Evolutionary conservation across 768 basidiomycete species (phyloP).

Genomic region (Lentinula edodes): DNA sequence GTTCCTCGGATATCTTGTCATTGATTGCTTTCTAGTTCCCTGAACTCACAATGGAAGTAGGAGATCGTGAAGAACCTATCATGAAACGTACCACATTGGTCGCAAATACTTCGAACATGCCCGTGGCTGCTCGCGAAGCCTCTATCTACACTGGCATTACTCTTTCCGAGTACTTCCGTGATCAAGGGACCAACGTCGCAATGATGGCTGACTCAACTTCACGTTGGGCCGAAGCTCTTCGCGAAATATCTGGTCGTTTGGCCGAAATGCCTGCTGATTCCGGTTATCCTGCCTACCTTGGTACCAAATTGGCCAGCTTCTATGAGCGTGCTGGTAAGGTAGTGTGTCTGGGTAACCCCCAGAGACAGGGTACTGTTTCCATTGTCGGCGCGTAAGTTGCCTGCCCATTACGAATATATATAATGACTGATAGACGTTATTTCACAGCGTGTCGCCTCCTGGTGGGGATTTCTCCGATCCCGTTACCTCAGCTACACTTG

Average conservation of each 20-base stretch:
- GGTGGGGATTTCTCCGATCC: constrained; percentile 99
- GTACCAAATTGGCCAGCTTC: constrained; percentile 94
- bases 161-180: constrained; percentile 98
- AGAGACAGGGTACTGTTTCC: constrained; percentile 88
- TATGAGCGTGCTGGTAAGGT: constrained; percentile 99
- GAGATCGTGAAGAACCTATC: constrained; percentile 94
- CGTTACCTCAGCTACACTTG: constrained; percentile 93
- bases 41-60: constrained; percentile 86
- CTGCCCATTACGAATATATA: not conserved
- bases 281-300: constrained; percentile 95
- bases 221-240: constrained; percentile 98
- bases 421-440: constrained; percentile 6
- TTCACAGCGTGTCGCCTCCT: constrained; percentile 85
- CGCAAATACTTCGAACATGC: constrained; percentile 99
- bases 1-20: not conserved
- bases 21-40: constrained; percentile 56
- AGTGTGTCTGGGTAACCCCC: constrained; percentile 83
- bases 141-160: constrained; percentile 99
- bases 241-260: constrained; percentile 98
- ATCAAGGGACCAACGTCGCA: constrained; percentile 94
- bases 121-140: constrained; percentile 97
- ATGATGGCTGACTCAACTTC: constrained; percentile 99
- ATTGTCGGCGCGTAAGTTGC: constrained; percentile 94
- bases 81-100: constrained; percentile 99
- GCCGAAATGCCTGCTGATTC: constrained; percentile 99